These are phyloP conservation scores for Mortierella polycephala DNA, from an alignment of 371 early-diverging fungal species.

Conservation along the genomic window DNA sequence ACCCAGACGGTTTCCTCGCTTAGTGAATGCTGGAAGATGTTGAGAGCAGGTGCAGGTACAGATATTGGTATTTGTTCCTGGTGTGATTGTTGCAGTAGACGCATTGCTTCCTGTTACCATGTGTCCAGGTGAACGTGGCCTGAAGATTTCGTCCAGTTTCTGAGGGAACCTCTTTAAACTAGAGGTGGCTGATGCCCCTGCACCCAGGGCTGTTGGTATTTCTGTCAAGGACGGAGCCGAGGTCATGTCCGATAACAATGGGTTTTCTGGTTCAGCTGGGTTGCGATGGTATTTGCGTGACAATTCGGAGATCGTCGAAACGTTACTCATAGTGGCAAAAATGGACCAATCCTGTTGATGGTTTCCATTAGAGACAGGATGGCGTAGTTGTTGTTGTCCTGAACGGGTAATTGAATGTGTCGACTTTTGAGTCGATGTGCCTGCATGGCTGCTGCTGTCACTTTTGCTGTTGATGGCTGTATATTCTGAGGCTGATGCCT, in stretches of 20 bases:
- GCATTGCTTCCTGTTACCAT: neutral
- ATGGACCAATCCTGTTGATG: constrained; percentile 46
- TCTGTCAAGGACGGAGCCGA: neutral
- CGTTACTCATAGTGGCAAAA: constrained; percentile 52
- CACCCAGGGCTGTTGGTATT: constrained; percentile 4
- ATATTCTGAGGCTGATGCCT: neutral
- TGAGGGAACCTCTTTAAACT: constrained; percentile 16
- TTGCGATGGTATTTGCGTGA: constrained; percentile 8
- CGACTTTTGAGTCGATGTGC: neutral
- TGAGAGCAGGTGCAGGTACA: constrained; percentile 43
- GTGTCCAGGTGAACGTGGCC: constrained; percentile 13
- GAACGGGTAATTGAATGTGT: neutral
- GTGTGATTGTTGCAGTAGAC: neutral
- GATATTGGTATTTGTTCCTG: constrained; percentile 3
- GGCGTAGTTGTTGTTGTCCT: neutral
- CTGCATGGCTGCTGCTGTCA: neutral
- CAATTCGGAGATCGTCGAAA: constrained; percentile 31
- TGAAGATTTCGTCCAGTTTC: constrained; percentile 42
- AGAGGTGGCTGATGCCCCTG: constrained; percentile 5
- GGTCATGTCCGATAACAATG: neutral
- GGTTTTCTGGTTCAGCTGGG: neutral
- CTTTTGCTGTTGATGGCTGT: neutral
- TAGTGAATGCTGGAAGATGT: neutral
- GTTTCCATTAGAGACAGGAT: neutral
- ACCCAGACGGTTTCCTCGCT: too few species aligned